These are phyloP conservation scores for Nicotiana rustica DNA, from an alignment of 305 asterid species.

Conservation along the genomic window DNA sequence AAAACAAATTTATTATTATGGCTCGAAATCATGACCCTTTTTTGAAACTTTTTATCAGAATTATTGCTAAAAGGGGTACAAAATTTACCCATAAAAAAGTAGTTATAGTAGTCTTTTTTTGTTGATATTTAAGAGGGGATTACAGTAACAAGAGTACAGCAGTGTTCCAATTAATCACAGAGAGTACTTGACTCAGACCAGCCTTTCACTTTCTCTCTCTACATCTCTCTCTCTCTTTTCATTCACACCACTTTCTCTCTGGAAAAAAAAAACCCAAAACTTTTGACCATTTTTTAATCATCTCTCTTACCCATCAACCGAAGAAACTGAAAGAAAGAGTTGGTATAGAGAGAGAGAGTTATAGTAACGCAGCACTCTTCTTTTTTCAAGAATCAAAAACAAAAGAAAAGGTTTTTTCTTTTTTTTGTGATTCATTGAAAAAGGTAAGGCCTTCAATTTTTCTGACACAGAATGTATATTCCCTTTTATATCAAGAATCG, in stretches of 20 bases:
- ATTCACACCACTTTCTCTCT: constrained; percentile 33
- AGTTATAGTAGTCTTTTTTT: neutral
- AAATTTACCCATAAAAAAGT: neutral
- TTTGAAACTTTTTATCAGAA: neutral
- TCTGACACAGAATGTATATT: constrained; percentile 38
- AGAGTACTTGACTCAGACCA: constrained; percentile 35
- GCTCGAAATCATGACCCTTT: neutral
- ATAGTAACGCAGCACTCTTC: neutral
- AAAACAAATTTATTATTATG: no score
- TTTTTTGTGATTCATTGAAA: constrained; percentile 48
- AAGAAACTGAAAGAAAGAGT: constrained; percentile 48
- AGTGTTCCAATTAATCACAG: constrained; percentile 30
- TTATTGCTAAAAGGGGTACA: constrained; percentile 3
- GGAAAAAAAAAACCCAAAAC: constrained; percentile 37
- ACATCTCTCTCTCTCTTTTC: constrained; percentile 36
- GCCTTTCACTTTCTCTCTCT: constrained; percentile 45
- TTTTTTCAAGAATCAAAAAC: constrained; percentile 46
- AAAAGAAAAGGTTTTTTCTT: constrained; percentile 38
- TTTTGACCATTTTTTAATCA: constrained; percentile 46
- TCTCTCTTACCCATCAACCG: constrained; percentile 61
- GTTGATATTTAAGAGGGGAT: neutral
- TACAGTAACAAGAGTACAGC: constrained; percentile 4
- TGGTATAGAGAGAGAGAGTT: constrained; percentile 46
- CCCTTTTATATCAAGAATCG: constrained; percentile 38
- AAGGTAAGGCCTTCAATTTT: constrained; percentile 46